Evolutionary conservation across 805 yeast genomes (phyloP).

Genomic region (Lipomyces japonicus): DNA sequence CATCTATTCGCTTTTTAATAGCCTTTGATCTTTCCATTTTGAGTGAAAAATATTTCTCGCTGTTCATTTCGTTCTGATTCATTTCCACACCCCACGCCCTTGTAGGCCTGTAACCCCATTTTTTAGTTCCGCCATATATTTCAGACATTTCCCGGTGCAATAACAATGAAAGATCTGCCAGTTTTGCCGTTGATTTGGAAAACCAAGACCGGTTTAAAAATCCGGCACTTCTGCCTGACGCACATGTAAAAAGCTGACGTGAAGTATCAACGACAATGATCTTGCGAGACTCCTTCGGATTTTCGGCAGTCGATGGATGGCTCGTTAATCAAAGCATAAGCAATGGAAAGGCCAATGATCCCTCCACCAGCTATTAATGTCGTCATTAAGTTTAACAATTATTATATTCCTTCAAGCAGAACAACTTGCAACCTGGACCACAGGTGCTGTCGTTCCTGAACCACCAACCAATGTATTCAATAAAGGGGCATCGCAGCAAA

Average conservation of each 20-base stretch:
- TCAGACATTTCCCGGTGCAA: conserved; percentile 26
- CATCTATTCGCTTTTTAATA: not conserved
- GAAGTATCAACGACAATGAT: conserved; percentile 26
- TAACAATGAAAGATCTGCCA: conserved; percentile 27
- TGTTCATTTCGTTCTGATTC: not conserved
- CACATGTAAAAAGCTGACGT: conserved; percentile 24
- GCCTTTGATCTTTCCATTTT: conserved; percentile 10
- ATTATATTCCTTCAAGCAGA: not conserved
- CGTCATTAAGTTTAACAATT: conserved; percentile 12
- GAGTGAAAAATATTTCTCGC: conserved; percentile 4
- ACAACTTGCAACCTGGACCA: not conserved
- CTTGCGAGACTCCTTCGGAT: conserved; percentile 3
- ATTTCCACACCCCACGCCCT: conserved; percentile 24
- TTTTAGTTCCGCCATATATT: conserved; percentile 16
- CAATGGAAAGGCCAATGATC: conserved; percentile 29
- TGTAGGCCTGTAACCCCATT: conserved; percentile 28
- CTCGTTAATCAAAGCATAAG: conserved; percentile 16
- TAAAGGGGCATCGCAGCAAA: too few relatives aligned
- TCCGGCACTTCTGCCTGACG: conserved; percentile 30
- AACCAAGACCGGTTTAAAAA: conserved; percentile 28
- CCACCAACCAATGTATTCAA: too few relatives aligned
- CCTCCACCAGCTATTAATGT: conserved; percentile 31
- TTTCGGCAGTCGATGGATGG: not conserved
- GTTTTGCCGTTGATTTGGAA: conserved; percentile 13
- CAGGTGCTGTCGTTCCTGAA: too few relatives aligned